Conservation (phyloP, 1,139 yeast species). For the Waltiozyma solani region DNA sequence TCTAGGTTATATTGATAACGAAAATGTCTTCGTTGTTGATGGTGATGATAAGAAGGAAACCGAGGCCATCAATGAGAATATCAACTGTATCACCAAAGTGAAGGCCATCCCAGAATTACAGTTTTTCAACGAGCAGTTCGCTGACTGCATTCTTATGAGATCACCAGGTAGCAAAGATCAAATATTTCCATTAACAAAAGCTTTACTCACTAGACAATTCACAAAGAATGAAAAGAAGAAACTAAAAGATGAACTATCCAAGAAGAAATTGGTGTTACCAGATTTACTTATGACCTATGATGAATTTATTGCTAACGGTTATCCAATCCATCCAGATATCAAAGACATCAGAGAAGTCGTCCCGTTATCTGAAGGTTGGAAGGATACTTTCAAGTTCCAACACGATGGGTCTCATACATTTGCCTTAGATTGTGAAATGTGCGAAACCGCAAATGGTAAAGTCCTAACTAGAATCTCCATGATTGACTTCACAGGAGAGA, state of each 20-base stretch:
- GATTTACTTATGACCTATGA: constrained; percentile 42
- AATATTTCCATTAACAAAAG: constrained; percentile 42
- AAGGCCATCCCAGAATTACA: constrained; percentile 19
- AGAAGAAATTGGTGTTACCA: constrained; percentile 35
- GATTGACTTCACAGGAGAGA: constrained; percentile 49
- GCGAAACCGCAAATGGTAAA: constrained; percentile 47
- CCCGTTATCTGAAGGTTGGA: constrained; percentile 32
- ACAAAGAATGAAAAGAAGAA: constrained; percentile 42
- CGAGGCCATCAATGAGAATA: no score
- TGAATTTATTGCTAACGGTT: constrained; percentile 37
- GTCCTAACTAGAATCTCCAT: constrained; percentile 75
- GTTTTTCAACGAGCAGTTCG: constrained; percentile 32
- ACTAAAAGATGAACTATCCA: constrained; percentile 25
- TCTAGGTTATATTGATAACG: constrained; percentile 24
- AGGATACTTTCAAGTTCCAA: constrained; percentile 41
- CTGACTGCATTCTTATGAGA: constrained; percentile 31
- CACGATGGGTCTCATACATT: constrained; percentile 53
- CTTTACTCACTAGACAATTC: constrained; percentile 46
- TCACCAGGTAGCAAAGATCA: constrained; percentile 27
- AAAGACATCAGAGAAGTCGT: constrained; percentile 14
- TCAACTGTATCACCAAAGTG: background rate
- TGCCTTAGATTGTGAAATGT: constrained; percentile 94
- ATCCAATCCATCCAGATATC: constrained; percentile 46
- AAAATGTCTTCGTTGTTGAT: background rate
- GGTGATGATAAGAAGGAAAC: background rate